Evolutionary conservation across 2,329 filamentous ascomycete genomes (phyloP), one percentile per base, ranked within the genome.

Genomic region (Fusarium sp.): DNA sequence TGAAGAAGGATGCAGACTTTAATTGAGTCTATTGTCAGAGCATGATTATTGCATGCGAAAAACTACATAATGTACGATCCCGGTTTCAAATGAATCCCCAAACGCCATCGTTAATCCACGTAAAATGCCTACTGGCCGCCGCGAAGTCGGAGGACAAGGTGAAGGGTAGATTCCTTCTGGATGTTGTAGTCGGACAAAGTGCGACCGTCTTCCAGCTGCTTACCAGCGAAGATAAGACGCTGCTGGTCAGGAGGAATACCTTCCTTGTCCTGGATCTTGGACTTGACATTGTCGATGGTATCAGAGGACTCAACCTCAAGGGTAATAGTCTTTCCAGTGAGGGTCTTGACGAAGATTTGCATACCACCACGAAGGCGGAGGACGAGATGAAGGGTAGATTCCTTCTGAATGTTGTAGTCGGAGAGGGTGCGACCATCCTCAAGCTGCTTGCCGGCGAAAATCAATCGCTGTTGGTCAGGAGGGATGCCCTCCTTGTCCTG

Each of bases 401-500:
- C 93, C 86, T 97, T 97, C 83, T 97, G 94, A 56, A 97, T 97
- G 84, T 97, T 97, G 88, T 97, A 97, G 81, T 97, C 94, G 67
- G 88, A 91, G 0, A 97, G 86, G 29, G 94, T 97, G 57, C 94
- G 93, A 69, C 94, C 94, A 74, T 98, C 94, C 81, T 98, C 94
- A 13, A 97, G 89, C 81, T 98, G 94, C 88, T 98, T 98, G 61
- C 94, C 94, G 52, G 94, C 94, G 75, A 98, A 98, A 79, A 97
- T 98, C 72, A 98, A 82, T 75, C 94, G 94, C 85, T 98, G 94
- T 82, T 98, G 94, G 79, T 97, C 94, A 11, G 94, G 94, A 44
- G 94, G 94, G 56, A 98, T 98, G 27, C 94, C 94, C 83, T 98
- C 94, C 89, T 98, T 98, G 78, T 98, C 94, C 82, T 98, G 94